Base-by-base conservation (phyloP, 306 rosid species). In the Malus fusca region DNA sequence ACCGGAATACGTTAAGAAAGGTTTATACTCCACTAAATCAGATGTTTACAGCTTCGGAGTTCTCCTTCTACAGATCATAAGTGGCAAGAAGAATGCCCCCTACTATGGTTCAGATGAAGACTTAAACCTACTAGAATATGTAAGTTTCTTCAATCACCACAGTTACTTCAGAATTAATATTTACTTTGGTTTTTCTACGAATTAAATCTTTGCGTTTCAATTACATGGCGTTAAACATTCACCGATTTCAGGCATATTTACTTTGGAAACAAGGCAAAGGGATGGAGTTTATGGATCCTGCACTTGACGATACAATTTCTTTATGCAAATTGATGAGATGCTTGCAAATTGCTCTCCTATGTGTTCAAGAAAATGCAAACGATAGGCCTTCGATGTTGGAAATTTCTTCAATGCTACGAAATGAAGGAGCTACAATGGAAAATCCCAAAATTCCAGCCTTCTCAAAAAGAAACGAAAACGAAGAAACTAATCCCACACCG, bases 21-120 rank as follows among this genome's bases (percentile, higher is more conserved):
- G 90, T 2, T 1, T 73, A 31, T 87, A 68, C 40, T 87, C 88
- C 2, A 61, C 35, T 2, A 82, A 85, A 35, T 85, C 58, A 0
- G 77, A 85, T 43, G 81, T 85, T 0, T 82, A 85, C 13, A 80
- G 85, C 40, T 85, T 85, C 75, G 85, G 87, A 25, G 75, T 85
- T 30, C 68, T 84, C 4, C 84, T 84, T 31, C 68, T 84, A 8
- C 87, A 84, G 37, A 84, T 80, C n/a, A 79, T 87, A 21, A 80
- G 90, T 75, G 85, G 85, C 22, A 80, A 59, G 66, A 81, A 46
- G 72, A 71, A 3, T 28, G 4, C 60, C 40, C 3, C 11, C 1
- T 13, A n/a, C n/a, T n/a, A n/a, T n/a, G n/a, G n/a, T n/a, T n/a
- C n/a, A n/a, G n/a, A n/a, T n/a, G n/a, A n/a, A n/a, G n/a, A n/a